Percentiles rank a stretch among this genome's conserved stretches.
Conservation (phyloP, 78 protist species). For the Chrysochromulina tobinii region DNA sequence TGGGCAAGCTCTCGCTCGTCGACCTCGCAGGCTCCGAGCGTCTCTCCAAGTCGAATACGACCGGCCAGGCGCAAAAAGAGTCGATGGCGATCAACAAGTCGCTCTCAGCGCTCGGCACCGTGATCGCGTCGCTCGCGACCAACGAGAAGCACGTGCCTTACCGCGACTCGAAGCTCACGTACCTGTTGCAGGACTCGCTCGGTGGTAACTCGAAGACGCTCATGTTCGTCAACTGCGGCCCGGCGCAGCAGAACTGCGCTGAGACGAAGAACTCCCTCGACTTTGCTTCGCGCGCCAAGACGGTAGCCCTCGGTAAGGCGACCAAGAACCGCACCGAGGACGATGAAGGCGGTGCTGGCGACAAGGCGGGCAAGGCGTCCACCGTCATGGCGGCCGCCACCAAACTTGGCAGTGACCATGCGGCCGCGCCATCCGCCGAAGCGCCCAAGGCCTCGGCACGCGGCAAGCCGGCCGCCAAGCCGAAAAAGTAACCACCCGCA, state of each 20-base stretch:
- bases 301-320: constrained; percentile 6
- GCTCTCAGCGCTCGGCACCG: constrained; percentile 59
- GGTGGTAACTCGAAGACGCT: constrained; percentile 18
- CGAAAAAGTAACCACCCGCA: too few species aligned
- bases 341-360: too few species aligned
- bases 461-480: too few species aligned
- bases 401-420: too few species aligned
- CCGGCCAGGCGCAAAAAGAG: constrained; percentile 25
- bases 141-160: constrained; percentile 36
- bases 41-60: background rate
- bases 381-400: background rate
- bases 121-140: constrained; percentile 52
- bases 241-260: background rate
- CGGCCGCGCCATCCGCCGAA: too few species aligned
- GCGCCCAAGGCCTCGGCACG: too few species aligned
- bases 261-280: constrained; percentile 22
- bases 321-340: background rate
- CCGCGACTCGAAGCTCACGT: constrained; percentile 27
- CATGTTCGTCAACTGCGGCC: background rate
- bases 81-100: constrained; percentile 50
- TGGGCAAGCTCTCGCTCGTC: constrained; percentile 63
- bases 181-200: background rate
- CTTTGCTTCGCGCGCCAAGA: constrained; percentile 8
- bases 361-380: background rate
- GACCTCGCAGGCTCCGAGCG: constrained; percentile 91